Evolutionary conservation across 768 basidiomycete genomes (phyloP).

Genomic region (Podaxis carcinomalis): DNA sequence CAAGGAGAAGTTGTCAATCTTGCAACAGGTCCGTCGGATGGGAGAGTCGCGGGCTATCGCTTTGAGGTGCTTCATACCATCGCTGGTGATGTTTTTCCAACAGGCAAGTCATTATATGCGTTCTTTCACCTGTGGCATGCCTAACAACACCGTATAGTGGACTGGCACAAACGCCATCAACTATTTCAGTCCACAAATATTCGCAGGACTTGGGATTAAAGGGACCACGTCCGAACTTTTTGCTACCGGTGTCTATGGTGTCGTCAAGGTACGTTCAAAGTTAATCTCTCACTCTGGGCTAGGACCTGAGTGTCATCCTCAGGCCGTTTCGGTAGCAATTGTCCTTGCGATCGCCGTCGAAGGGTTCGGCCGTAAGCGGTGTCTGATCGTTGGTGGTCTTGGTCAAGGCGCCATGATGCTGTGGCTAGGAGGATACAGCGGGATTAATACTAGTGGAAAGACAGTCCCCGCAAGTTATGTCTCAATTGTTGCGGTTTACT

Average conservation of each 20-base stretch:
- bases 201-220: slow-evolving; percentile 41
- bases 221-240: slow-evolving; percentile 39
- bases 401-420: slow-evolving; percentile 46
- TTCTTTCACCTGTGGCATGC: no score
- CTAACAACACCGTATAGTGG: slow-evolving; percentile 26
- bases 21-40: slow-evolving; percentile 36
- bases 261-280: slow-evolving; percentile 24
- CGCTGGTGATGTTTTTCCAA: slow-evolving; percentile 43
- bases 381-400: slow-evolving; percentile 43
- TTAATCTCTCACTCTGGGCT: background rate
- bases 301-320: background rate
- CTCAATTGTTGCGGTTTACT: slow-evolving; percentile 41
- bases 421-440: slow-evolving; percentile 40
- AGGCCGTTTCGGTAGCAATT: slow-evolving; percentile 37
- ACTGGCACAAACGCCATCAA: slow-evolving; percentile 54
- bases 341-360: slow-evolving; percentile 46
- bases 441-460: slow-evolving; percentile 25
- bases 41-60: slow-evolving; percentile 38
- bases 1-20: slow-evolving; percentile 29
- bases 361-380: slow-evolving; percentile 42
- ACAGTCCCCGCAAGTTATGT: slow-evolving; percentile 36
- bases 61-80: slow-evolving; percentile 40
- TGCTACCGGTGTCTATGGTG: slow-evolving; percentile 43
- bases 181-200: slow-evolving; percentile 51
- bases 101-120: slow-evolving; percentile 16